A percentile compares a stretch with the other conserved stretches of the same genome.
Evolutionary conservation across 1,284 basidiomycete genomes (phyloP).

Genomic region (Phellopilus nigrolimitatus): DNA sequence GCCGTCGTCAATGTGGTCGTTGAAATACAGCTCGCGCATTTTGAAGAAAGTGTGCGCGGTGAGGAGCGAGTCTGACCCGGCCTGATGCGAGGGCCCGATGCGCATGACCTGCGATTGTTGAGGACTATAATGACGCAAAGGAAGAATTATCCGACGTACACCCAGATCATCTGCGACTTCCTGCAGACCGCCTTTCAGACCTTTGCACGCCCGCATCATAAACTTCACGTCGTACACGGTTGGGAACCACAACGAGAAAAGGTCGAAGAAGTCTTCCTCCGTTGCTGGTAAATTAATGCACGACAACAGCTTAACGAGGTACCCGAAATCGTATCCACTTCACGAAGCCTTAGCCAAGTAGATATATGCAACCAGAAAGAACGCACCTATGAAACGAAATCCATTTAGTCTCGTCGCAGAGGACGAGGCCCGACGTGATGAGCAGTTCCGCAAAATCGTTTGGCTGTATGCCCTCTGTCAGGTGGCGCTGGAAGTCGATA

Average conservation of each 20-base stretch:
- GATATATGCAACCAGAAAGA: not conserved
- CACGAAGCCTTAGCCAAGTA: not conserved
- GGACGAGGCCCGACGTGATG: slow-evolving; percentile 92
- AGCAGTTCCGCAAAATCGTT: slow-evolving; percentile 97
- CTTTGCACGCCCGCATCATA: slow-evolving; percentile 87
- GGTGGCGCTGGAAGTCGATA: slow-evolving; percentile 92
- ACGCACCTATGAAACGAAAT: slow-evolving; percentile 95
- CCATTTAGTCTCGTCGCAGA: slow-evolving; percentile 91
- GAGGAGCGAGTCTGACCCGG: slow-evolving; percentile 92
- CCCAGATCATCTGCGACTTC: slow-evolving; percentile 94
- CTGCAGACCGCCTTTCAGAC: slow-evolving; percentile 89
- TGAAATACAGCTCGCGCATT: slow-evolving; percentile 89
- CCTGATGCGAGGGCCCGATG: slow-evolving; percentile 92
- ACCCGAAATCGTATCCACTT: slow-evolving; percentile 99
- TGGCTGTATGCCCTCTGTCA: slow-evolving; percentile 88
- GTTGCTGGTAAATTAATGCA: slow-evolving; percentile 82
- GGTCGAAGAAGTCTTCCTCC: slow-evolving; percentile 89
- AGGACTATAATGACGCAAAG: slow-evolving; percentile 20
- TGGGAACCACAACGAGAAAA: slow-evolving; percentile 92
- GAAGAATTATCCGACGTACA: slow-evolving; percentile 40
- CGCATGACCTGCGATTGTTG: slow-evolving; percentile 64
- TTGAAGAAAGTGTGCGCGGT: slow-evolving; percentile 96
- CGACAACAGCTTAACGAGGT: slow-evolving; percentile 94
- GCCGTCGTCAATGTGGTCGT: slow-evolving; percentile 75
- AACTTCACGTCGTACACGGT: slow-evolving; percentile 98